Conservation (phyloP, 805 yeast species). For the Hanseniaspora guilliermondii region DNA sequence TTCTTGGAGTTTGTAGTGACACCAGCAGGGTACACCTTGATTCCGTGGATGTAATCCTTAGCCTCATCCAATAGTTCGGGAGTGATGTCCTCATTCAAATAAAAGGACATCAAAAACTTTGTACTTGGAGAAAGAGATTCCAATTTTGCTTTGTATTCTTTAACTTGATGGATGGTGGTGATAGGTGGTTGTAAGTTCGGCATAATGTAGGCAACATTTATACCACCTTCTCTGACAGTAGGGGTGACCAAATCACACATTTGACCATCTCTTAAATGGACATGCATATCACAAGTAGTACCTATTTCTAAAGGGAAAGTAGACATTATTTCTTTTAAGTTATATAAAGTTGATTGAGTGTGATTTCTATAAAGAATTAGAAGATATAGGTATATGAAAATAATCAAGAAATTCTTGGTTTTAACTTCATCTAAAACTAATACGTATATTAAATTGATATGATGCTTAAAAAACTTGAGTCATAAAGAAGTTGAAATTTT, state of each 20-base stretch:
- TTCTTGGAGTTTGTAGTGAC: slow-evolving; percentile 92
- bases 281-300: slow-evolving; percentile 82
- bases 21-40: slow-evolving; percentile 97
- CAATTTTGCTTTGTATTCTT: slow-evolving; percentile 53
- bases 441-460: not conserved
- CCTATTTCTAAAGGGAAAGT: slow-evolving; percentile 41
- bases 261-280: slow-evolving; percentile 83
- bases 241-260: slow-evolving; percentile 92
- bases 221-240: slow-evolving; percentile 79
- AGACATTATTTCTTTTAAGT: not conserved
- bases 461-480: not conserved
- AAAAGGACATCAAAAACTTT: slow-evolving; percentile 83
- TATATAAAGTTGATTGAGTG: not conserved
- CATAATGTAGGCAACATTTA: slow-evolving; percentile 86
- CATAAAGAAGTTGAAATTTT: not conserved
- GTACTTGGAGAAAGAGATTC: slow-evolving; percentile 64
- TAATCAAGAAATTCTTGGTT: too few relatives aligned
- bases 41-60: slow-evolving; percentile 66
- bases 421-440: too few relatives aligned
- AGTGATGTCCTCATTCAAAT: slow-evolving; percentile 63
- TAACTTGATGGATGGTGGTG: slow-evolving; percentile 59
- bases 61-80: slow-evolving; percentile 79
- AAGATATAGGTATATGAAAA: not conserved
- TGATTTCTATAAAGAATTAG: not conserved
- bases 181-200: slow-evolving; percentile 92